A percentile compares a stretch with the other conserved stretches of the same genome.
Evolutionary conservation across 2,329 filamentous ascomycete species (phyloP).

Genomic region (Epichloe festucae): DNA sequence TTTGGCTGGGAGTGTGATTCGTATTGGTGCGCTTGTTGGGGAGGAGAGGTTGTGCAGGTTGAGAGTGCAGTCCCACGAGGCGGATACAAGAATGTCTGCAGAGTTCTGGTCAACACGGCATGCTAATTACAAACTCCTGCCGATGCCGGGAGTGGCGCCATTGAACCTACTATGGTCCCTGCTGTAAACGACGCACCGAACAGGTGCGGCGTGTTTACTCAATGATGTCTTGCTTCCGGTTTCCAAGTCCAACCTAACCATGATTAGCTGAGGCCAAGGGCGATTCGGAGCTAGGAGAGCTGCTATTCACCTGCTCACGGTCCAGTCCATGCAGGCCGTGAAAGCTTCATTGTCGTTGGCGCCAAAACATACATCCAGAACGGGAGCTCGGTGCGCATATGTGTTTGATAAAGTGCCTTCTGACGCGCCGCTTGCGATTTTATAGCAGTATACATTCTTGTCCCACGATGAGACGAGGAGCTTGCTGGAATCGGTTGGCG

Average conservation of each 20-base stretch:
- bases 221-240: conserved; percentile 62
- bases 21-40: conserved; percentile 41
- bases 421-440: conserved; percentile 47
- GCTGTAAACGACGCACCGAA: conserved; percentile 75
- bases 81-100: conserved; percentile 64
- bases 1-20: conserved; percentile 66
- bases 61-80: conserved; percentile 86
- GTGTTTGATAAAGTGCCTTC: conserved; percentile 48
- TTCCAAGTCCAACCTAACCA: conserved; percentile 48
- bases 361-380: conserved; percentile 87
- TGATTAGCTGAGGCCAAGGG: neutral
- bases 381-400: conserved; percentile 70
- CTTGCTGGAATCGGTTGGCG: conserved; percentile 58
- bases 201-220: conserved; percentile 66
- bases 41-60: conserved; percentile 62
- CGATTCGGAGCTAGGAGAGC: neutral
- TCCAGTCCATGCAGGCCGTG: conserved; percentile 74
- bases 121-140: neutral
- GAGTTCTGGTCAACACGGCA: neutral
- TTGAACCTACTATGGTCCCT: conserved; percentile 48
- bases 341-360: conserved; percentile 72
- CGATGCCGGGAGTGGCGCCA: neutral
- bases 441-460: conserved; percentile 80
- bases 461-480: conserved; percentile 95
- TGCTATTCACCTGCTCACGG: conserved; percentile 53